Evolutionary conservation across 2,329 filamentous ascomycete species (phyloP).

Genomic region (Cladosporium halotolerans): DNA sequence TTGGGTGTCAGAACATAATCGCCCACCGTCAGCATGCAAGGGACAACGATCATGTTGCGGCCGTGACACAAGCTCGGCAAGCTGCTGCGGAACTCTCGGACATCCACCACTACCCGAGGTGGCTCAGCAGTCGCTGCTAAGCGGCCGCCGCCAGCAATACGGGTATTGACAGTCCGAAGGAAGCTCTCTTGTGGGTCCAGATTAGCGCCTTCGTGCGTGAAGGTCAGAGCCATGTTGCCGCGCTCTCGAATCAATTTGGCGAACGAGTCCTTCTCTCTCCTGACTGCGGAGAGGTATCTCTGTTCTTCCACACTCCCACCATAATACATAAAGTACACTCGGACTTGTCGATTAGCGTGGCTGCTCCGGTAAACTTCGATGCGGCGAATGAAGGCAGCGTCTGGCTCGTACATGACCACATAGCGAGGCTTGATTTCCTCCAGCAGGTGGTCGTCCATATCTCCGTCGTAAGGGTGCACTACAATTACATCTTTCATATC

Average conservation of each 20-base stretch:
- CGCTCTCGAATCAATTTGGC: constrained; percentile 92
- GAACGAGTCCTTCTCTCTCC: constrained; percentile 95
- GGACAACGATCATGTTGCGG: constrained; percentile 78
- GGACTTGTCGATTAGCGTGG: constrained; percentile 79
- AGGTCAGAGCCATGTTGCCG: constrained; percentile 79
- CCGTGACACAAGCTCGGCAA: constrained; percentile 88
- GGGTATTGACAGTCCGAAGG: constrained; percentile 88
- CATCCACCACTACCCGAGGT: constrained; percentile 87
- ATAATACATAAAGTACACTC: constrained; percentile 97
- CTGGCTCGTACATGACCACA: constrained; percentile 98
- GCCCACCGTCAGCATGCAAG: constrained; percentile 92
- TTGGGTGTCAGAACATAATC: constrained; percentile 90
- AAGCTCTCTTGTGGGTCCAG: constrained; percentile 87
- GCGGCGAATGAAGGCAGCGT: constrained; percentile 85
- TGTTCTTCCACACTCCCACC: constrained; percentile 93
- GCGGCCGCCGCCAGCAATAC: constrained; percentile 87
- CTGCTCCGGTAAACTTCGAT: constrained; percentile 95
- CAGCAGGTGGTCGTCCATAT: constrained; percentile 92
- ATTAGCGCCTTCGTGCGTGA: constrained; percentile 63
- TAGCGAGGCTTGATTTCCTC: constrained; percentile 91
- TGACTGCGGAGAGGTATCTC: constrained; percentile 77
- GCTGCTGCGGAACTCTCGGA: constrained; percentile 91
- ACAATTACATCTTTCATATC: constrained; percentile 85
- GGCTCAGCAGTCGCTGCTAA: constrained; percentile 77
- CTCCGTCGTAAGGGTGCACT: constrained; percentile 88